A percentile compares a stretch with the other conserved stretches of the same genome.
Evolutionary conservation across 257 asterid genomes (phyloP).

Genomic region (Scutellaria galericulata): DNA sequence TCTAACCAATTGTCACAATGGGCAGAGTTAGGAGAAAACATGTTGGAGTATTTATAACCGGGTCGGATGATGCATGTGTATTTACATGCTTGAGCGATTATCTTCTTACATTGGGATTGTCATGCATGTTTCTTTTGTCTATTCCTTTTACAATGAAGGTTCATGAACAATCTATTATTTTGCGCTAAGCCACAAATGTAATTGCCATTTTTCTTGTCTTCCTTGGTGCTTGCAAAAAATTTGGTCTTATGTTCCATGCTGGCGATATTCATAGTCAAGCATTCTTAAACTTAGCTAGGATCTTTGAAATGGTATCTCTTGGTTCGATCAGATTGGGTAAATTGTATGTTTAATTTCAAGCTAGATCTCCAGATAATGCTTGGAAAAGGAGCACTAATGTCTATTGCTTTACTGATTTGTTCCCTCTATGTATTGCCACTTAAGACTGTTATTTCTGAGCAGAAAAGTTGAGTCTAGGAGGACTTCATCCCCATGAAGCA

Average conservation of each 20-base stretch:
- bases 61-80: neutral
- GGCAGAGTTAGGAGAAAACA: neutral
- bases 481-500: slow-evolving; percentile 39
- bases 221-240: neutral
- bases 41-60: neutral
- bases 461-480: slow-evolving; percentile 54
- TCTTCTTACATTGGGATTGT: too few relatives aligned
- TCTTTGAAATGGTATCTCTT: slow-evolving; percentile 2
- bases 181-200: too few relatives aligned
- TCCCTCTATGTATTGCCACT: slow-evolving; percentile 19
- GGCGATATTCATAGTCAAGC: neutral
- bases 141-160: too few relatives aligned
- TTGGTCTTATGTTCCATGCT: neutral
- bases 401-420: slow-evolving; percentile 18
- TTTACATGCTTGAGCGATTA: too few relatives aligned
- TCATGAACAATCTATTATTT: neutral
- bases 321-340: neutral
- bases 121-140: too few relatives aligned
- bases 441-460: slow-evolving; percentile 37
- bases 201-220: neutral
- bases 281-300: neutral
- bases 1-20: too few relatives aligned
- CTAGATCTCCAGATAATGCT: slow-evolving; percentile 4
- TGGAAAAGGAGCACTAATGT: slow-evolving; percentile 19
- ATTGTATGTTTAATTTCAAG: slow-evolving; percentile 9